Evolutionary conservation across 805 yeast species (phyloP).

Genomic region (Scheffersomyces spartinae): DNA sequence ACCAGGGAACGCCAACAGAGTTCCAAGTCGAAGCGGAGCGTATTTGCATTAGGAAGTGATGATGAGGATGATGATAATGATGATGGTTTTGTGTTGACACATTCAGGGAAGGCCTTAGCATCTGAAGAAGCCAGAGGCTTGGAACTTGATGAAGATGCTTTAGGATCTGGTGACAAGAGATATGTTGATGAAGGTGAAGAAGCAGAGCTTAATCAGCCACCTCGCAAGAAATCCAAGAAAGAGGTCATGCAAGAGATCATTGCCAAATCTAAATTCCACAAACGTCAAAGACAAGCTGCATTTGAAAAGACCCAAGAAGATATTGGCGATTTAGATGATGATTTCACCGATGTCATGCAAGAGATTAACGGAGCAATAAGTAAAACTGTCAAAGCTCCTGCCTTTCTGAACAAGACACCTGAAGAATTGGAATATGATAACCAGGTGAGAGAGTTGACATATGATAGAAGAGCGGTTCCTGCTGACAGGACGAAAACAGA

Average conservation of each 20-base stretch:
- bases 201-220: conserved; percentile 23
- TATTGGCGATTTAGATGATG: conserved; percentile 60
- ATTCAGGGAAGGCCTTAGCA: conserved; percentile 60
- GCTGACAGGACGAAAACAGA: conserved; percentile 73
- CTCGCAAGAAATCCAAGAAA: conserved; percentile 64
- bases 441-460: conserved; percentile 51
- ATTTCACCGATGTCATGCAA: conserved; percentile 57
- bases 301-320: conserved; percentile 49
- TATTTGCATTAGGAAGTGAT: conserved; percentile 49
- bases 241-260: conserved; percentile 82
- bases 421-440: conserved; percentile 48
- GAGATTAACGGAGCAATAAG: conserved; percentile 24
- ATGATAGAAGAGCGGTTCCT: conserved; percentile 70
- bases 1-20: conserved; percentile 74
- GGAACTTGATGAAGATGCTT: conserved; percentile 36
- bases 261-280: conserved; percentile 70
- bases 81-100: conserved; percentile 52
- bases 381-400: conserved; percentile 13
- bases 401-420: conserved; percentile 21
- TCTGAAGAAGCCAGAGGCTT: conserved; percentile 34
- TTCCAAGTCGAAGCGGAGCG: conserved; percentile 41
- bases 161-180: conserved; percentile 23
- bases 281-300: conserved; percentile 60
- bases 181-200: conserved; percentile 24
- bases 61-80: conserved; percentile 56